phyloP scores from a whole-genome alignment of 352 stramenopile species.

The Aphanomyces astaci region DNA sequence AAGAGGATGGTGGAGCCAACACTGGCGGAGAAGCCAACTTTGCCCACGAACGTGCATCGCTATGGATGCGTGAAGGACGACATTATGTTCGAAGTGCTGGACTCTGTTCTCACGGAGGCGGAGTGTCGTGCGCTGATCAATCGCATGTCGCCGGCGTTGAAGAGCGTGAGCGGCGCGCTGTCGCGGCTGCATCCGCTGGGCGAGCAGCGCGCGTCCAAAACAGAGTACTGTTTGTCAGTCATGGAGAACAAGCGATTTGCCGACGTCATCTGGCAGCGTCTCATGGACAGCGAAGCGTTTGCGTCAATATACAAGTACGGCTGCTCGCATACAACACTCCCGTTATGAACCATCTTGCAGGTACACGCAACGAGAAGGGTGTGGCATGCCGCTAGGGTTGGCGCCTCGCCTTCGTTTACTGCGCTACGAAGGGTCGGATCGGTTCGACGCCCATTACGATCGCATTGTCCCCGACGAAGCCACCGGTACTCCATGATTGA shows the following conservation, averaged over 20 bases:
- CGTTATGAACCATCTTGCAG: background rate
- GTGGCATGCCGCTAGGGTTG: conserved; percentile 11
- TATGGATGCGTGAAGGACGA: conserved; percentile 4
- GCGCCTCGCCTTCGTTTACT: conserved; percentile 14
- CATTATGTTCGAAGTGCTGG: conserved; percentile 17
- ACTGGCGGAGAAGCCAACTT: conserved; percentile 6
- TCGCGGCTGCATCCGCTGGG: background rate
- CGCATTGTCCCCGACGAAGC: conserved; percentile 18
- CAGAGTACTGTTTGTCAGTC: conserved; percentile 16
- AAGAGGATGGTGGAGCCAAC: background rate
- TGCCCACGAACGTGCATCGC: conserved; percentile 1
- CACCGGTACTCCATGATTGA: background rate
- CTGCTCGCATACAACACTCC: too few relatives aligned
- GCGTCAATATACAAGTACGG: conserved; percentile 4
- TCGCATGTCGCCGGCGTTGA: conserved; percentile 16
- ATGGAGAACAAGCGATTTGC: conserved; percentile 20
- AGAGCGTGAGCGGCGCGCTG: conserved; percentile 16
- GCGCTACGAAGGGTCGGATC: conserved; percentile 1
- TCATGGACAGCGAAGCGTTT: conserved; percentile 16
- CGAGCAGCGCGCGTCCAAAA: conserved; percentile 18
- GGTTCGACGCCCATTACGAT: conserved; percentile 17
- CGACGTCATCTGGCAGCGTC: conserved; percentile 16
- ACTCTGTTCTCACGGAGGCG: background rate
- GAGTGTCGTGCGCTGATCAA: conserved; percentile 12
- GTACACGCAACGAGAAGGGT: conserved; percentile 12